These are phyloP conservation scores for Phoma herbarum DNA, from an alignment of 2,329 filamentous ascomycete genomes.

Conservation along the genomic window DNA sequence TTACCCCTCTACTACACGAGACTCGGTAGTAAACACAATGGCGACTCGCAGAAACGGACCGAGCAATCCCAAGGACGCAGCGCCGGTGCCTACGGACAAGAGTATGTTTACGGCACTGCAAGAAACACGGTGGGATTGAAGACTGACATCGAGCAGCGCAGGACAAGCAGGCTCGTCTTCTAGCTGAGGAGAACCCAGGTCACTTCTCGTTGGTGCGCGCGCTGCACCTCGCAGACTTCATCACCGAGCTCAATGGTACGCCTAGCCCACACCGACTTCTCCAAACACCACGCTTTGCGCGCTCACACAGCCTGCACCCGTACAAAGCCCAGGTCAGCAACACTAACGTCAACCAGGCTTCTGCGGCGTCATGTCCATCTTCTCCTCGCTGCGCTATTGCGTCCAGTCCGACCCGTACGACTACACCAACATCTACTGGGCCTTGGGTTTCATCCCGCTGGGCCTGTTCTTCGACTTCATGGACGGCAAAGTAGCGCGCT, in stretches of 20 bases:
- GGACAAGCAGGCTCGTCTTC: conserved; percentile 79
- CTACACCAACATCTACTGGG: conserved; percentile 77
- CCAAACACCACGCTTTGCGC: not conserved
- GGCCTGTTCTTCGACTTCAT: conserved; percentile 94
- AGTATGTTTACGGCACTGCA: conserved; percentile 9
- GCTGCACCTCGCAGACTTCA: conserved; percentile 82
- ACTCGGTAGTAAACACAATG: conserved; percentile 4
- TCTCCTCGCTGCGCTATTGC: conserved; percentile 94
- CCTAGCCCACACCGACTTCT: conserved; percentile 1
- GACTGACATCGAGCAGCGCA: conserved; percentile 57
- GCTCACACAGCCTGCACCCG: not conserved
- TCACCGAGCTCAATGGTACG: conserved; percentile 80
- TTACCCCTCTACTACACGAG: not conserved
- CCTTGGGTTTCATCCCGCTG: conserved; percentile 87
- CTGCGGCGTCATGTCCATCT: conserved; percentile 93
- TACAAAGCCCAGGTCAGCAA: not conserved
- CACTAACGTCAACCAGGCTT: conserved; percentile 63
- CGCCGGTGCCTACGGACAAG: conserved; percentile 17
- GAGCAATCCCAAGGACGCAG: conserved; percentile 41
- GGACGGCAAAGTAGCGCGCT: conserved; percentile 94
- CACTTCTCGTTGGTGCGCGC: conserved; percentile 71
- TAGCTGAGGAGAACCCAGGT: conserved; percentile 70
- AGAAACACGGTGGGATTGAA: not conserved
- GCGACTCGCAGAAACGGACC: conserved; percentile 22
- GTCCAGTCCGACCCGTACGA: conserved; percentile 71